Evolutionary conservation across 495 filamentous ascomycete species (phyloP), one percentile per base, ranked within the genome.

Genomic region (Emericellopsis terricola): DNA sequence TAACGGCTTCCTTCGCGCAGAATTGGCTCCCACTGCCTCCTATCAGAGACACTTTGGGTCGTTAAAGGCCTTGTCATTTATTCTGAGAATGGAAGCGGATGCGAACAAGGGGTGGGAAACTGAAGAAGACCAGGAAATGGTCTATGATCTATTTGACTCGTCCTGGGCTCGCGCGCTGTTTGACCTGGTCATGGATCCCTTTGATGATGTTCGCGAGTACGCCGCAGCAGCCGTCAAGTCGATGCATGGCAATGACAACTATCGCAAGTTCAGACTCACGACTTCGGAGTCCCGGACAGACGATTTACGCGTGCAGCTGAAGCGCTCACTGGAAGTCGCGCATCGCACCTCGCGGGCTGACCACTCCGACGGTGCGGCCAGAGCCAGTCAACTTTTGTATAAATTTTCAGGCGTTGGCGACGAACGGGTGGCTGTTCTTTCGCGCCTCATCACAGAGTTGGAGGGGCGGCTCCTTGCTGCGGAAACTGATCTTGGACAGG

Each of bases 41-140:
- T 96, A 94, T 42, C 81, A 87, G 41, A 73, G 82, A 8, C 85
- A 87, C 41, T 78, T 83, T n/a, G 78, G 71, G 1, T 72, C 81
- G 1, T 45, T 94, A 23, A 83, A 73, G 34, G 67, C 76, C 0
- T 47, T 89, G 24, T 48, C 53, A 1, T 55, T 77, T 9, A 39
- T 85, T 1, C 40, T 84, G 2, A 66, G 66, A 19, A 70, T 75
- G 8, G 52, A 39, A 31, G 37, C 28, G 10, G 43, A 37, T 18
- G 27, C 4, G 5, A 14, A 21, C 15, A 38, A 38, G 17, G 27
- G 19, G 15, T 38, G 36, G 36, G 29, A 26, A 13, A 32, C 36
- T 4, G 19, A 13, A 13, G 21, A 32, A 4, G 26, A 34, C 32
- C 14, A 36, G 28, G n/a, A 37, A 31, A 32, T 43, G 20, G 19